These are phyloP conservation scores for Zasmidium angulare DNA, from an alignment of 2,329 filamentous ascomycete species.

Conservation along the genomic window DNA sequence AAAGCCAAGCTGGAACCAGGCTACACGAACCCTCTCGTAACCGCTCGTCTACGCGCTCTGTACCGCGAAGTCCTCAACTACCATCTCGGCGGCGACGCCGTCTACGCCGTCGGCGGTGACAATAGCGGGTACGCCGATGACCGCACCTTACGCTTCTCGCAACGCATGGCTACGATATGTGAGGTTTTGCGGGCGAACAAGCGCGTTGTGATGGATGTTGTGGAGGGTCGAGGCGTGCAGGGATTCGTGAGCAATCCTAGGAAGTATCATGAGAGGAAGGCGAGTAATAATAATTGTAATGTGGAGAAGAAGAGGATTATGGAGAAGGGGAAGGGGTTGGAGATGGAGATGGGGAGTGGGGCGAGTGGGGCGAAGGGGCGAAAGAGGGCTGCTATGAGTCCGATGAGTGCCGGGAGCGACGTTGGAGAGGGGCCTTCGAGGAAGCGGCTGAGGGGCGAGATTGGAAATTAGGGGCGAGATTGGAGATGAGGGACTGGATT, in stretches of 20 bases:
- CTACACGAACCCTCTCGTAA: slow-evolving; percentile 14
- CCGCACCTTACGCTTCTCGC: slow-evolving; percentile 7
- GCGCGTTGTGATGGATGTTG: slow-evolving; percentile 23
- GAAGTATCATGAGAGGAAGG: slow-evolving; percentile 19
- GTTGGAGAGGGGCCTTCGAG: no score
- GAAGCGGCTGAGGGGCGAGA: no score
- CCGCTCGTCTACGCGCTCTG: slow-evolving; percentile 19
- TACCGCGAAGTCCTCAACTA: slow-evolving; percentile 18
- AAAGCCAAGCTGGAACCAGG: slow-evolving; percentile 12
- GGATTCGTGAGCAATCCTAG: slow-evolving; percentile 21
- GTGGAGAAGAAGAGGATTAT: slow-evolving; percentile 22
- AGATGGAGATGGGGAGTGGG: slow-evolving; percentile 1
- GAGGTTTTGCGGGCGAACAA: slow-evolving; percentile 14
- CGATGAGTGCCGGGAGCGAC: no score
- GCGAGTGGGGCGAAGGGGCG: slow-evolving; percentile 4
- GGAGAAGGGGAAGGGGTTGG: slow-evolving; percentile 19
- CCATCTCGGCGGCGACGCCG: slow-evolving; percentile 11
- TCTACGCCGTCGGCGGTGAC: slow-evolving; percentile 19
- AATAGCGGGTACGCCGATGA: slow-evolving; percentile 19
- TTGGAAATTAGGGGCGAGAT: no score
- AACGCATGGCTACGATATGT: slow-evolving; percentile 14
- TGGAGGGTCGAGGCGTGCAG: slow-evolving; percentile 24
- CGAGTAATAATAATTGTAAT: slow-evolving; percentile 22
- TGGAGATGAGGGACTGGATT: no score
- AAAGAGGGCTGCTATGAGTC: no score